phyloP scores from a whole-genome alignment of 495 filamentous ascomycete species.

The Margaritispora aquatica region DNA sequence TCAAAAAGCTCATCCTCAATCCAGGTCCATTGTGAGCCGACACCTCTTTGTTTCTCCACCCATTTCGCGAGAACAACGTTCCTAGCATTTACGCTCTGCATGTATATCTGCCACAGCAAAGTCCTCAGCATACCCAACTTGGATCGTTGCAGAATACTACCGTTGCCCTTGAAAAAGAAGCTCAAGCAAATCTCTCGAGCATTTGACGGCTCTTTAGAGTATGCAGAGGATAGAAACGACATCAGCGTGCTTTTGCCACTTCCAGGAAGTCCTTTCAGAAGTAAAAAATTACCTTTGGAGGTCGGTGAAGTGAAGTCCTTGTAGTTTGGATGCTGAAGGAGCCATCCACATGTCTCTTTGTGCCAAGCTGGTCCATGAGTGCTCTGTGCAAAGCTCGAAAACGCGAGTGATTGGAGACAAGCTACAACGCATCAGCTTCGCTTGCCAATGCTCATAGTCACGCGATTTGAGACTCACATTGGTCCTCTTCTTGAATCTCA shows the following conservation, averaged over 20 bases:
- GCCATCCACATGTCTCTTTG: slow-evolving; percentile 38
- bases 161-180: slow-evolving; percentile 34
- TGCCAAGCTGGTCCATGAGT: too few species aligned
- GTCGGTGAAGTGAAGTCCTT: not conserved
- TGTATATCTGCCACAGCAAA: slow-evolving; percentile 30
- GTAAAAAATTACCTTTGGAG: slow-evolving; percentile 42
- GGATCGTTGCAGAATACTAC: slow-evolving; percentile 27
- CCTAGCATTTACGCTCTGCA: slow-evolving; percentile 13
- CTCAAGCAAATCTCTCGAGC: slow-evolving; percentile 21
- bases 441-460: not conserved
- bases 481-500: not conserved
- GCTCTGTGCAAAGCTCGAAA: too few species aligned
- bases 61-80: slow-evolving; percentile 1
- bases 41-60: slow-evolving; percentile 5
- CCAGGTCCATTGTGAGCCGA: slow-evolving; percentile 23
- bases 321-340: slow-evolving; percentile 34
- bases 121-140: slow-evolving; percentile 30
- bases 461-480: not conserved
- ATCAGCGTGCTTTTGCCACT: slow-evolving; percentile 48
- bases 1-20: slow-evolving; percentile 4
- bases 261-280: slow-evolving; percentile 52
- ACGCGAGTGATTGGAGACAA: slow-evolving; percentile 5
- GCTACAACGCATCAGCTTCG: not conserved
- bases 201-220: not conserved
- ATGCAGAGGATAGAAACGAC: slow-evolving; percentile 6